Percentiles rank a stretch among this genome's conserved stretches.
Conservation (phyloP, 169 alveolate species). For the Plasmodium cynomolgi region DNA sequence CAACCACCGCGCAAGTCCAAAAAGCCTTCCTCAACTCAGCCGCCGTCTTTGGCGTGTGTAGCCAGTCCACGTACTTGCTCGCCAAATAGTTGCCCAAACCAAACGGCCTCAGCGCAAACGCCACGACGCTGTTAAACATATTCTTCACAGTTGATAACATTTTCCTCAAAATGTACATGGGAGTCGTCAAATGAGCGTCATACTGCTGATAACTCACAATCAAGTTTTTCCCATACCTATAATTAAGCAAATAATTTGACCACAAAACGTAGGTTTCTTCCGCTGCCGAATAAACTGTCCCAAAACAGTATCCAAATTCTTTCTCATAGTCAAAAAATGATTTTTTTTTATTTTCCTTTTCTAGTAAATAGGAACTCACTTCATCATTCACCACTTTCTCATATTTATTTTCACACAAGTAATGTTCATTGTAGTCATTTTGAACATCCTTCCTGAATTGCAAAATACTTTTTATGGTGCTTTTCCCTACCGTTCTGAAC, state of each 20-base stretch:
- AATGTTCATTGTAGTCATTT: conserved; percentile 42
- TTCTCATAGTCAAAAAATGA: conserved; percentile 41
- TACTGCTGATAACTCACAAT: conserved; percentile 41
- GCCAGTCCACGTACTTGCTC: conserved; percentile 24
- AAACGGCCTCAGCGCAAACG: conserved; percentile 1
- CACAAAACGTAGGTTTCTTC: conserved; percentile 70
- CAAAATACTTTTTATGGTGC: conserved; percentile 49
- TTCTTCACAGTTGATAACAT: neutral
- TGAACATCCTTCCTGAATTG: conserved; percentile 13
- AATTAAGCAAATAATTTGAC: conserved; percentile 69
- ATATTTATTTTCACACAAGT: conserved; percentile 52
- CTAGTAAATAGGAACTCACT: neutral
- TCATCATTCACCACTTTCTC: neutral
- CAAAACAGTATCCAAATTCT: conserved; percentile 70
- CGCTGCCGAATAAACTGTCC: conserved; percentile 20
- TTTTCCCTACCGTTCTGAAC: conserved; percentile 38
- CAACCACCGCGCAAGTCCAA: conserved; percentile 47
- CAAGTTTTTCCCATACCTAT: conserved; percentile 53
- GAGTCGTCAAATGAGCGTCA: conserved; percentile 24
- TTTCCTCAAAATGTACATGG: conserved; percentile 12
- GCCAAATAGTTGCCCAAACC: neutral
- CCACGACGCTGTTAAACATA: neutral
- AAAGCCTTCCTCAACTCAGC: conserved; percentile 25
- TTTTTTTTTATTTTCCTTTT: neutral
- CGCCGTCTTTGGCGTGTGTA: conserved; percentile 39